Evolutionary conservation across 2,329 filamentous ascomycete genomes (phyloP).

Genomic region (Pyrenophora teres): DNA sequence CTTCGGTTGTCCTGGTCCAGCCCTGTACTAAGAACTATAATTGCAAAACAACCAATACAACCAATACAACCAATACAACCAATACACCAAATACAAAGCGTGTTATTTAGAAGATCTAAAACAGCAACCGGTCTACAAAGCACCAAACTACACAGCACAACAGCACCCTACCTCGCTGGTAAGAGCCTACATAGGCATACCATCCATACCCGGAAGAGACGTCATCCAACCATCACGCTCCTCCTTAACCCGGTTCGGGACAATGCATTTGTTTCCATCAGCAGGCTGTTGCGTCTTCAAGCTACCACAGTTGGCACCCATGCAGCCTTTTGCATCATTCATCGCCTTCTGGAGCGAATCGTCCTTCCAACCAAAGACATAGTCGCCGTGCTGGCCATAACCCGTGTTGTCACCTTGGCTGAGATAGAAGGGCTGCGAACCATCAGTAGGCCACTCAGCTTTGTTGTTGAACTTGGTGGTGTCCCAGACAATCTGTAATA

Average conservation of each 20-base stretch:
- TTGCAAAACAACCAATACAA: too few relatives aligned
- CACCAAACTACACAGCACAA: too few relatives aligned
- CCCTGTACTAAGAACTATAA: too few relatives aligned
- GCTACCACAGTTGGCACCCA: conserved; percentile 34
- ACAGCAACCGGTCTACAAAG: too few relatives aligned
- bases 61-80: too few relatives aligned
- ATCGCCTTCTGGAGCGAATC: conserved; percentile 38
- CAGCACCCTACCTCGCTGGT: too few relatives aligned
- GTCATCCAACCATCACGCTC: conserved; percentile 31
- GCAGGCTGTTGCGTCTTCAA: conserved; percentile 33
- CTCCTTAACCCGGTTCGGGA: conserved; percentile 31
- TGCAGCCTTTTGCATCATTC: conserved; percentile 36
- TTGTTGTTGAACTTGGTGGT: conserved; percentile 45
- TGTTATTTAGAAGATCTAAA: too few relatives aligned
- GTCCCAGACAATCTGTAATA: conserved; percentile 48
- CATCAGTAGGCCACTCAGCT: conserved; percentile 38
- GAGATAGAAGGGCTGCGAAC: conserved; percentile 36
- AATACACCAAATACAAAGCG: too few relatives aligned
- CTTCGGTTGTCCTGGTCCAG: too few relatives aligned
- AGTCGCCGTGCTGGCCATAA: conserved; percentile 34
- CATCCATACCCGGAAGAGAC: conserved; percentile 24
- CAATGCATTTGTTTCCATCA: conserved; percentile 27
- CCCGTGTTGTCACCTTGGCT: conserved; percentile 30
- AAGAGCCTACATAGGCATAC: conserved; percentile 9
- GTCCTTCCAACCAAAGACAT: conserved; percentile 41